Base-by-base conservation (phyloP, 1,284 basidiomycete species). In the Austroboletus niveus region DNA sequence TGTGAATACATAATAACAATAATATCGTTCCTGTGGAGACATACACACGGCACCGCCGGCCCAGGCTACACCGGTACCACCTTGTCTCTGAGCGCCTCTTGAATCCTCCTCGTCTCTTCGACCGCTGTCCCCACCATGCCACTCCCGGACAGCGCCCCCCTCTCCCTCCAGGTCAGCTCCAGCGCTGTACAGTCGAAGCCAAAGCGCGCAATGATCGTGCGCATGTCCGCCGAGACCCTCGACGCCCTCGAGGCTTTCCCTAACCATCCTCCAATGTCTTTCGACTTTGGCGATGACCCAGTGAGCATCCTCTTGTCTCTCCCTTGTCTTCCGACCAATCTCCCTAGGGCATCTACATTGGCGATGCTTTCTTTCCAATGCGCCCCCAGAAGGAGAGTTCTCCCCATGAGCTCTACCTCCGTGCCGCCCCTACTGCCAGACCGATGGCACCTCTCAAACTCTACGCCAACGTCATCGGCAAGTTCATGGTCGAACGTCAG, bases 161-260 rank as follows among this genome's bases (percentile, higher is more conserved):
- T 88, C 42, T 75, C 82, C 7, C 74, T 89, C 42, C 77, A 83
- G 35, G 77, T 81, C 39, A 74, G 76, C 54, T 72, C 80, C 3
- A 71, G 79, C 54, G 71, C 77, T 0, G 60, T 74, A n/a, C 77
- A 79, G 35, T 75, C 82, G 1, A 79, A 78, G 49, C 81, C 81
- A 11, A 88, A 87, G 71, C 75, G 78, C 27, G 87, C 86, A 41
- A 84, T 88, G 79, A 71, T 89, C 48, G 76, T 89, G 32, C 81
- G 85, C 48, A 76, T 89, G 77, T 81, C 87, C 1, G 73, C 77
- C 40, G 84, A 87, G 64, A 80, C 82, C 0, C 73, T 88, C 52
- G 81, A 86, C 43, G 82, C 84, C 0, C 76, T 89, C 36, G 77
- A 83, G 45, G 71, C 74, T 1, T 73, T 73, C 46, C 73, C 75